These are phyloP conservation scores for Dictyostelium firmibasis DNA, from an alignment of 78 protist species.

Conservation along the genomic window DNA sequence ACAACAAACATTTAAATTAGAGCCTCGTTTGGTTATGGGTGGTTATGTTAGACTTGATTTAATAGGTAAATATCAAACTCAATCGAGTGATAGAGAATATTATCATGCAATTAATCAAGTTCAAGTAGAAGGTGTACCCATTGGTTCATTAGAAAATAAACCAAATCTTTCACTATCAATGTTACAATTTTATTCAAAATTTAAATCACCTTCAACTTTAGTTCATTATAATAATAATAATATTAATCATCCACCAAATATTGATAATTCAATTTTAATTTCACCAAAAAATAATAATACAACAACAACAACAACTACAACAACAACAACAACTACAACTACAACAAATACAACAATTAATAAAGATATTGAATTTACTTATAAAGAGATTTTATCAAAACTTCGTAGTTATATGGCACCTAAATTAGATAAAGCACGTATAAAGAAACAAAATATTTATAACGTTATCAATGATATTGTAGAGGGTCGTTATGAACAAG, in stretches of 20 bases:
- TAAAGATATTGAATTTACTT: neutral
- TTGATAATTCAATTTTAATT: neutral
- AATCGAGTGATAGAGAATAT: constrained; percentile 17
- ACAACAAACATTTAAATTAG: constrained; percentile 49
- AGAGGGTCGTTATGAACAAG: constrained; percentile 13
- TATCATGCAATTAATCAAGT: constrained; percentile 42
- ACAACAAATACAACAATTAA: neutral
- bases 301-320: neutral
- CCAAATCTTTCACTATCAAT: constrained; percentile 11
- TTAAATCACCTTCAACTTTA: neutral
- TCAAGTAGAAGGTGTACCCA: constrained; percentile 38
- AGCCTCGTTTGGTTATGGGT: constrained; percentile 45
- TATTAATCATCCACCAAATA: neutral
- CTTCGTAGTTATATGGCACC: constrained; percentile 44
- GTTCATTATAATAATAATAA: neutral
- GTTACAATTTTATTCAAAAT: constrained; percentile 16
- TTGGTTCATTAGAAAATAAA: constrained; percentile 20
- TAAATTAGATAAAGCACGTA: neutral
- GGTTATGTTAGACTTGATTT: constrained; percentile 45
- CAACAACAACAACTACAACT: neutral
- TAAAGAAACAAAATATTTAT: neutral
- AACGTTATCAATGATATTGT: constrained; percentile 15
- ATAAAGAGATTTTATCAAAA: neutral
- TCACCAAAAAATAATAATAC: too few relatives aligned
- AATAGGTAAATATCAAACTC: constrained; percentile 51